Evolutionary conservation across 2,329 filamentous ascomycete genomes (phyloP).

Genomic region (Scolecobasidium constrictum): DNA sequence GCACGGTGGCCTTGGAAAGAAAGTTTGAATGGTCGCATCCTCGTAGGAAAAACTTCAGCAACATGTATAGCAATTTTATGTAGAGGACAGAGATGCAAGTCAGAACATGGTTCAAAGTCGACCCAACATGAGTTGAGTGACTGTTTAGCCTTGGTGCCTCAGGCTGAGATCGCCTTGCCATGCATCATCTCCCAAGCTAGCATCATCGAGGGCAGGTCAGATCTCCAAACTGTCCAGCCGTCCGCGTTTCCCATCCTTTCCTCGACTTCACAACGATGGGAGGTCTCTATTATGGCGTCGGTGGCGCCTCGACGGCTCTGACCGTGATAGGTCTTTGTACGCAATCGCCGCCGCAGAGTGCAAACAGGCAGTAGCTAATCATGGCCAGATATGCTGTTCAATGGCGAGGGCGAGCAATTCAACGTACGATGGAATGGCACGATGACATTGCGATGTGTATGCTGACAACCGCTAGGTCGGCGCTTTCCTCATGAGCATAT

Average conservation of each 20-base stretch:
- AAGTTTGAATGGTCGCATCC: no score
- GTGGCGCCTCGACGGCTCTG: conserved; percentile 57
- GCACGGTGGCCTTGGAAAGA: no score
- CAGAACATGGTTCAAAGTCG: no score
- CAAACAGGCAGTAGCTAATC: conserved; percentile 17
- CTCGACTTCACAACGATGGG: conserved; percentile 33
- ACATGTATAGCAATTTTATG: no score
- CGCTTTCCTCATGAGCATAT: conserved; percentile 85
- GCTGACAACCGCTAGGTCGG: conserved; percentile 52
- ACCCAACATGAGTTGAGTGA: no score
- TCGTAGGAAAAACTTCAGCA: no score
- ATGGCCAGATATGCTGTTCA: conserved; percentile 87
- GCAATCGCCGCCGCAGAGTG: conserved; percentile 23
- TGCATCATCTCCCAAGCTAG: not conserved
- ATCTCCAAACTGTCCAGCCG: not conserved
- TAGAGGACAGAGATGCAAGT: no score
- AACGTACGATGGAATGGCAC: conserved; percentile 50
- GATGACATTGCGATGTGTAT: conserved; percentile 7
- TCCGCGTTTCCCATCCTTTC: not conserved
- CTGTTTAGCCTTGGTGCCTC: no score
- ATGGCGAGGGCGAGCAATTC: conserved; percentile 89
- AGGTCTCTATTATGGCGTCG: conserved; percentile 62
- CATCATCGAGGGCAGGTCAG: not conserved
- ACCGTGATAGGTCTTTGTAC: conserved; percentile 69
- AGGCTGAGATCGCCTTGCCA: no score